Conservation (phyloP, 495 filamentous ascomycete species). For the Trichoderma reesei region DNA sequence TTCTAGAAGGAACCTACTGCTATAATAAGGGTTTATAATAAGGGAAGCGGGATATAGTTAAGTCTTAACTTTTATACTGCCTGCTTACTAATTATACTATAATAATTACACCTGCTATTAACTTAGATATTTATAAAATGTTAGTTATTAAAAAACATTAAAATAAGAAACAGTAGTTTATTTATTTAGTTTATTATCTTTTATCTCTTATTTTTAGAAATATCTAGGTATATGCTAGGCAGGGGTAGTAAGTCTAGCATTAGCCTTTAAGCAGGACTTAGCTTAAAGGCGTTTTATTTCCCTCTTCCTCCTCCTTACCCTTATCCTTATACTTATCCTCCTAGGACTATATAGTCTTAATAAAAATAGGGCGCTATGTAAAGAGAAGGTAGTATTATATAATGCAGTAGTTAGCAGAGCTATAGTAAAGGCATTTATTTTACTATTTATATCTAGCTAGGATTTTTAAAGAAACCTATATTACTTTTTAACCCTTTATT, state of each 20-base stretch:
- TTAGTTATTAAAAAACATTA: background rate
- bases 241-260: background rate
- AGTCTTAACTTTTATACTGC: background rate
- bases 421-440: no score
- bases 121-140: background rate
- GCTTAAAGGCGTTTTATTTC: background rate
- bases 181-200: background rate
- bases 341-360: no score
- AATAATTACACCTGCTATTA: background rate
- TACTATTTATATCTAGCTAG: no score
- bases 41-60: background rate
- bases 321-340: no score
- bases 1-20: background rate
- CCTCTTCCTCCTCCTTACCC: background rate
- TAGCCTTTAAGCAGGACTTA: background rate
- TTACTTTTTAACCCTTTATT: no score
- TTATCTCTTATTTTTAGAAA: background rate
- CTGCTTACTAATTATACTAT: background rate
- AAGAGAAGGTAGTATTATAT: no score
- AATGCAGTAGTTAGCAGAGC: no score
- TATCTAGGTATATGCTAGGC: background rate
- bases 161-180: background rate
- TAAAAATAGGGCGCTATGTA: no score
- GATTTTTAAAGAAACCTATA: no score
- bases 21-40: background rate